Base-by-base conservation (phyloP, 768 basidiomycete species). In the Suillus tomentosus region DNA sequence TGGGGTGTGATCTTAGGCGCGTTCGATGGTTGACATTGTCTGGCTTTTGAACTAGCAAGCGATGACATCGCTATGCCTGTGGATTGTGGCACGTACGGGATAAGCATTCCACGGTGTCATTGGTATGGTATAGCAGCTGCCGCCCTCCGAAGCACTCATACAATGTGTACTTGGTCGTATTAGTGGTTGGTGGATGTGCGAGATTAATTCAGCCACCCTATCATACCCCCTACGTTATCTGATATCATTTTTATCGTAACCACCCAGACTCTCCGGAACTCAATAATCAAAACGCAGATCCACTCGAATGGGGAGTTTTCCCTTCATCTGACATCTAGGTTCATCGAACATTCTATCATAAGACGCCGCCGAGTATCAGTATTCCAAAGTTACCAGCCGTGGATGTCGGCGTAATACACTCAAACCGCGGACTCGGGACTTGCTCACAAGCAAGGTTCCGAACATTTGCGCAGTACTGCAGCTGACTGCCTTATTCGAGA, bases 331-430 rank as follows among this genome's bases (percentile, higher is more conserved):
- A 17, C 15, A 42, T 58, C 40, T 39, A 39, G 54, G 13, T 36
- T 36, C 34, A 22, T 15, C 14, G 55, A 57, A 37, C 55, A 0
- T 39, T 24, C 39, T 17, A 40, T 9, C 22, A 57, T 17, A 24
- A 56, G 34, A 39, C 24, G 24, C 24, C 56, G 42, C 15, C 3
- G 42, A 58, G 56, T 58, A 58, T 17, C 15, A 36, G 56, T 17
- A 57, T 57, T 40, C 15, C 24, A 27, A 57, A 57, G 39, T 57
- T 24, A 58, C 57, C 9, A 58, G 40, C 57, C 57, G 57, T 58
- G 36, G 57, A 17, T 10, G 27, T 42, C 40, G 40, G 57, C 57
- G 5, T 24, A 2, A 58, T 58, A 19, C 57, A 19, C 40, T 27
- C 14, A 17, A 58, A 31, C 57, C 39, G 40, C 39, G 57, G 57